Conservation (phyloP, 2,329 filamentous ascomycete genomes). For the Dothideomycetidae sp. region DNA sequence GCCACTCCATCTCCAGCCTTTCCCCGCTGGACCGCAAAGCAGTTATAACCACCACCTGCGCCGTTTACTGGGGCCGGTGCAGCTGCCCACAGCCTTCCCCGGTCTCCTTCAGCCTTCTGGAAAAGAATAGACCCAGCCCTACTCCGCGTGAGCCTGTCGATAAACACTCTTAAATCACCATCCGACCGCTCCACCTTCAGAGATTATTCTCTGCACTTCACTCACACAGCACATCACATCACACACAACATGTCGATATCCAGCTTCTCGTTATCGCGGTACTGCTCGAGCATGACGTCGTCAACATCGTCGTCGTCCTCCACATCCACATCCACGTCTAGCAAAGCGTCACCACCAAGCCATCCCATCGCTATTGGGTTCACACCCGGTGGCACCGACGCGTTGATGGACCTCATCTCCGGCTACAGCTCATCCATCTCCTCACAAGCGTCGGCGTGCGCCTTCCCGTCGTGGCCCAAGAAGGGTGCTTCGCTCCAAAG, state of each 20-base stretch:
- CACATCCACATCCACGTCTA: constrained; percentile 11
- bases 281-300: constrained; percentile 12
- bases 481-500: constrained; percentile 7
- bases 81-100: constrained; percentile 1
- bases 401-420: constrained; percentile 11
- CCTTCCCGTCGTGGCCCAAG: constrained; percentile 14
- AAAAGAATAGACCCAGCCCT: constrained; percentile 9
- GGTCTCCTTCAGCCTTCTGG: constrained; percentile 8
- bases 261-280: constrained; percentile 6
- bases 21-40: constrained; percentile 1
- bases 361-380: constrained; percentile 13
- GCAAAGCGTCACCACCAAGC: constrained; percentile 10
- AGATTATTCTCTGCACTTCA: not conserved
- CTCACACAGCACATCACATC: not conserved
- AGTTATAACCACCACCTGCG: constrained; percentile 1
- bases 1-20: constrained; percentile 5
- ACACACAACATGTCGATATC: constrained; percentile 6
- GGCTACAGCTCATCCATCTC: constrained; percentile 10
- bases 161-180: not conserved
- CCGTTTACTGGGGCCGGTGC: constrained; percentile 9
- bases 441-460: constrained; percentile 10
- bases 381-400: constrained; percentile 10
- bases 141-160: not conserved
- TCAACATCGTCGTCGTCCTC: constrained; percentile 11
- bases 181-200: too few species aligned